These are phyloP conservation scores for Amanita polypyramis DNA, from an alignment of 768 basidiomycete species.

Conservation along the genomic window DNA sequence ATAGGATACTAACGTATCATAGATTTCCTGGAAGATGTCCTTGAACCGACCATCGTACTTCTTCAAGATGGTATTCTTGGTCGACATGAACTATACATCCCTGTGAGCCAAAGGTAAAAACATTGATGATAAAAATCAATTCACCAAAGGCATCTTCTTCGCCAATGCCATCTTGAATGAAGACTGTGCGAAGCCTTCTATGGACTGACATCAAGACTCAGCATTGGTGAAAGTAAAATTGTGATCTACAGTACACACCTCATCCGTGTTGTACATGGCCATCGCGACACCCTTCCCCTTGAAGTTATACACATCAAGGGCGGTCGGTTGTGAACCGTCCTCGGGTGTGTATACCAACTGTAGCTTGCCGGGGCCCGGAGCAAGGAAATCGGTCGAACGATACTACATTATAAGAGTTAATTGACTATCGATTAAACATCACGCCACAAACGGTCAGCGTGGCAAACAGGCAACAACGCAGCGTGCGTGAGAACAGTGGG, in stretches of 20 bases:
- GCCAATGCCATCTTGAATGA: conserved; percentile 93
- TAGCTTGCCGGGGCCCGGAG: conserved; percentile 86
- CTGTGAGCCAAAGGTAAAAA: background rate
- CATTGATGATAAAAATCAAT: background rate
- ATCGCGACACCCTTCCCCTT: conserved; percentile 87
- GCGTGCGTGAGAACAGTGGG: background rate
- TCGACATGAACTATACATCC: conserved; percentile 77
- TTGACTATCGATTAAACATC: background rate
- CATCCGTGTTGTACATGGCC: conserved; percentile 98
- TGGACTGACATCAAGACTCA: conserved; percentile 42
- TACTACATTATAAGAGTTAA: conserved; percentile 44
- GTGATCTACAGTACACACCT: conserved; percentile 30
- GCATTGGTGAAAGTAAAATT: background rate
- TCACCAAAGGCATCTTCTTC: conserved; percentile 67
- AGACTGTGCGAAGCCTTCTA: conserved; percentile 91
- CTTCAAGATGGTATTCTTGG: conserved; percentile 96
- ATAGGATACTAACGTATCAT: conserved; percentile 43
- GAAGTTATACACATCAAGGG: conserved; percentile 88
- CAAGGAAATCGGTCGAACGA: conserved; percentile 87
- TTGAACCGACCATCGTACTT: conserved; percentile 99
- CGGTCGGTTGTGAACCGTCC: conserved; percentile 56
- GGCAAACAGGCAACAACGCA: background rate
- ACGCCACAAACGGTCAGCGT: background rate
- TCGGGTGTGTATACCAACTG: conserved; percentile 84
- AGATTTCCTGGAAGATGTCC: conserved; percentile 98